Conservation (phyloP, 2,329 filamentous ascomycete species). For the Didymellaceae sp. region DNA sequence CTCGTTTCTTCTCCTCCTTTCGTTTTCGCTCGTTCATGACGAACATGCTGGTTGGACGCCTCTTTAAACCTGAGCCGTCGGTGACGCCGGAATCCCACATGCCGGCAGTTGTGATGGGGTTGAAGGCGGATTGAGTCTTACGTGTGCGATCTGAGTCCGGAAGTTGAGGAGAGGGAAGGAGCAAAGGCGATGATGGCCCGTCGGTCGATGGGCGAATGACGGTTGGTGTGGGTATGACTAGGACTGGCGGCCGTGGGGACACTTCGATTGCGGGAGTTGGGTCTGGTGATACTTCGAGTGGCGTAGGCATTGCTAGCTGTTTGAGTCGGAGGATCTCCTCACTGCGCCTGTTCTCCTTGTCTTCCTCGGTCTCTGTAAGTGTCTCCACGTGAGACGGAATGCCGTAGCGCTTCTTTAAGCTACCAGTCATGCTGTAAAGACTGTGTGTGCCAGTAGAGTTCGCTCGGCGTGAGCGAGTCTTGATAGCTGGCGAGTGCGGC, state of each 20-base stretch:
- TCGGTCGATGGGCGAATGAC: slow-evolving; percentile 23
- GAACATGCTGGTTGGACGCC: slow-evolving; percentile 43
- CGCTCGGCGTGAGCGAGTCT: slow-evolving; percentile 41
- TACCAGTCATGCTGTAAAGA: slow-evolving; percentile 33
- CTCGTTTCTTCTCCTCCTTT: slow-evolving; percentile 38
- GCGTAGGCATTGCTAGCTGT: slow-evolving; percentile 33
- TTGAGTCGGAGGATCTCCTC: slow-evolving; percentile 41
- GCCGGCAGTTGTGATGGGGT: slow-evolving; percentile 43
- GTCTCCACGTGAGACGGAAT: slow-evolving; percentile 37
- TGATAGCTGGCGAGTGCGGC: slow-evolving; percentile 28
- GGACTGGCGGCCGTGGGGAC: background rate
- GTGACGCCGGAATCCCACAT: slow-evolving; percentile 46
- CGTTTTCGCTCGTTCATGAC: slow-evolving; percentile 42
- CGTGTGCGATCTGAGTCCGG: slow-evolving; percentile 25
- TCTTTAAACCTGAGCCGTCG: slow-evolving; percentile 36
- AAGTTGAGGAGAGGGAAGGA: slow-evolving; percentile 22
- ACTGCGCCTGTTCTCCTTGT: slow-evolving; percentile 41
- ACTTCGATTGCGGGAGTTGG: background rate
- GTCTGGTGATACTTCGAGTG: slow-evolving; percentile 16
- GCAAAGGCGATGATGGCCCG: slow-evolving; percentile 15
- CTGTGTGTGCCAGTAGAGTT: slow-evolving; percentile 45
- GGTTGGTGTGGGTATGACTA: slow-evolving; percentile 22
- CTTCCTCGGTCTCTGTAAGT: slow-evolving; percentile 41
- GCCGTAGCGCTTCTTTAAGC: slow-evolving; percentile 38
- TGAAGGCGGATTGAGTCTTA: slow-evolving; percentile 42